Evolutionary conservation across 805 yeast species (phyloP), one percentile per base, ranked within the genome.

Genomic region (Kodamaea sagamina): DNA sequence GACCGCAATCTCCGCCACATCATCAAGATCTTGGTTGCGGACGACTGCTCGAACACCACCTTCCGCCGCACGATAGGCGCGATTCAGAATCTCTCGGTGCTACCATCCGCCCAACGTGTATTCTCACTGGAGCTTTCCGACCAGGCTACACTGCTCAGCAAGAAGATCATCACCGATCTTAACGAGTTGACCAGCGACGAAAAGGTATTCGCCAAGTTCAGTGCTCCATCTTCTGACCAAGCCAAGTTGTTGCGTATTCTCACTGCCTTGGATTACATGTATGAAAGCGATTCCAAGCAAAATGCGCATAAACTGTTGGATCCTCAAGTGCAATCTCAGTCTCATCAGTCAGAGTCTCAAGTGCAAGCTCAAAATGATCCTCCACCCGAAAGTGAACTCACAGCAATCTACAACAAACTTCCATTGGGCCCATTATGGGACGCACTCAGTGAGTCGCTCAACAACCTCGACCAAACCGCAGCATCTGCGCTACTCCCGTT

Each of bases 251-350:
- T 92, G 42, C 75, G 96, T 40, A 82, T 89, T 2, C 70, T 90
- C 47, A 89, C 97, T 1, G 96, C 97, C 0, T 72, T 90, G 45
- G 97, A 90, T 54, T 88, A 84, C 52, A 70, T 90, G 57, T 85
- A 79, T 60, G 88, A 82, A 41, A 57, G 71, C 19, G 34, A 29
- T 3, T 13, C 34, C 5, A 17, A 0, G 65, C 67, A 25, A 58
- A 58, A 19, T 21, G 24, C 8, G 6, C 24, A 6, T 6, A 21
- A 6, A 21, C 8, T 8, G 8, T 6, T 6, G 24, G 8, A 21
- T 6, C 8, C 24, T 6, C 24, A 54, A 54, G 32, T n/a, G n/a
- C n/a, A n/a, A n/a, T n/a, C n/a, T n/a, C n/a, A n/a, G n/a, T n/a
- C n/a, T n/a, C n/a, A n/a, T n/a, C 21, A 36, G 25, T 8, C 41